Conservation (phyloP, 2,329 filamentous ascomycete genomes). For the Lasiodiplodia hormozganensis region DNA sequence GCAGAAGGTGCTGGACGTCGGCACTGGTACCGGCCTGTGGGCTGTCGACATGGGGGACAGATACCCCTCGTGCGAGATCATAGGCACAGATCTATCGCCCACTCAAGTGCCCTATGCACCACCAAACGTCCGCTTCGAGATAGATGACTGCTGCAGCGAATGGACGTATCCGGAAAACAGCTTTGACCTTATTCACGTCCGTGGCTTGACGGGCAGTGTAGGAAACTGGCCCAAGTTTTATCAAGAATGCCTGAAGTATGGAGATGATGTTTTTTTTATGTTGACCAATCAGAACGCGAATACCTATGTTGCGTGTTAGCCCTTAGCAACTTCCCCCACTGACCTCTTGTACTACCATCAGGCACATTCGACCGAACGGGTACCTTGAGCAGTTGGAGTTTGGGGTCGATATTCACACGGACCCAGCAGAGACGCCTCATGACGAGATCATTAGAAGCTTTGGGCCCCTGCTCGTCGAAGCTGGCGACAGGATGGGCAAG, state of each 20-base stretch:
- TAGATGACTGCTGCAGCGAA: conserved; percentile 51
- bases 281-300: neutral
- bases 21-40: conserved; percentile 46
- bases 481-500: conserved; percentile 36
- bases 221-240: conserved; percentile 51
- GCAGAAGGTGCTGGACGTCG: conserved; percentile 43
- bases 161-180: conserved; percentile 49
- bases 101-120: conserved; percentile 44
- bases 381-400: conserved; percentile 54
- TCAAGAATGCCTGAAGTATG: conserved; percentile 36
- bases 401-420: conserved; percentile 37
- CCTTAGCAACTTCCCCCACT: neutral
- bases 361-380: conserved; percentile 46
- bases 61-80: conserved; percentile 44
- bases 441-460: conserved; percentile 27
- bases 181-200: conserved; percentile 50
- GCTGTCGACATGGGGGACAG: conserved; percentile 48
- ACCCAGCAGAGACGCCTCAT: conserved; percentile 32
- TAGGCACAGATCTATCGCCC: conserved; percentile 46
- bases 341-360: conserved; percentile 2
- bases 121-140: conserved; percentile 53
- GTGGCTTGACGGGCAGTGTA: conserved; percentile 51
- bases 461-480: conserved; percentile 29
- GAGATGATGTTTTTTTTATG: neutral
- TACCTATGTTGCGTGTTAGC: neutral